Percentiles rank a stretch among this genome's conserved stretches.
Evolutionary conservation across 768 basidiomycete genomes (phyloP).

Genomic region (Clavulina sp.): DNA sequence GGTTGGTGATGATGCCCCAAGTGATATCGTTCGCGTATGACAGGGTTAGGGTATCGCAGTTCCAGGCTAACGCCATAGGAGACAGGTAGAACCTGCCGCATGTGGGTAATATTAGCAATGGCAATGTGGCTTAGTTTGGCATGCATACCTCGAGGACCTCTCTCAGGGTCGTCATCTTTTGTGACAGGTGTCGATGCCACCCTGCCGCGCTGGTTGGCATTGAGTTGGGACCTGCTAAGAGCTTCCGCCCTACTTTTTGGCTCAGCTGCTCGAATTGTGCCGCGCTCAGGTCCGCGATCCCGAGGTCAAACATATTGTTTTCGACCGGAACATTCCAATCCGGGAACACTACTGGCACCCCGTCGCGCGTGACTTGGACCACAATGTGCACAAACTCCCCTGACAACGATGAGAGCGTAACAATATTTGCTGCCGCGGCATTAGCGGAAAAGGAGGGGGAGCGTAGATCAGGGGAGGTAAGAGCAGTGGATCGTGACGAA

Average conservation of each 20-base stretch:
- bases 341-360: slow-evolving; percentile 71
- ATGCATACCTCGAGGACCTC: slow-evolving; percentile 52
- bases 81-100: slow-evolving; percentile 19
- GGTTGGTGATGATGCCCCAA: slow-evolving; percentile 44
- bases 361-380: slow-evolving; percentile 83
- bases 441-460: not conserved
- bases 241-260: slow-evolving; percentile 28
- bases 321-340: slow-evolving; percentile 60
- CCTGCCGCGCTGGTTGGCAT: slow-evolving; percentile 12
- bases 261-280: slow-evolving; percentile 63
- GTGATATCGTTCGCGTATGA: slow-evolving; percentile 26
- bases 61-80: slow-evolving; percentile 65
- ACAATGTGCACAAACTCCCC: slow-evolving; percentile 77
- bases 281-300: slow-evolving; percentile 69
- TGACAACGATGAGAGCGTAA: slow-evolving; percentile 76
- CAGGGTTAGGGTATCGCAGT: slow-evolving; percentile 51
- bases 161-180: slow-evolving; percentile 48
- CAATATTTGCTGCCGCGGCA: slow-evolving; percentile 26
- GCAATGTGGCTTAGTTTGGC: not conserved
- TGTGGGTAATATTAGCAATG: not conserved
- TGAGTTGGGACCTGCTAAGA: slow-evolving; percentile 15
- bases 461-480: not conserved
- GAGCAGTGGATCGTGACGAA: not conserved
- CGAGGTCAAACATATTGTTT: slow-evolving; percentile 40
- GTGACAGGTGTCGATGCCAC: slow-evolving; percentile 21